These are phyloP conservation scores for Aspergillus affinis DNA, from an alignment of 495 filamentous ascomycete genomes.

Conservation along the genomic window DNA sequence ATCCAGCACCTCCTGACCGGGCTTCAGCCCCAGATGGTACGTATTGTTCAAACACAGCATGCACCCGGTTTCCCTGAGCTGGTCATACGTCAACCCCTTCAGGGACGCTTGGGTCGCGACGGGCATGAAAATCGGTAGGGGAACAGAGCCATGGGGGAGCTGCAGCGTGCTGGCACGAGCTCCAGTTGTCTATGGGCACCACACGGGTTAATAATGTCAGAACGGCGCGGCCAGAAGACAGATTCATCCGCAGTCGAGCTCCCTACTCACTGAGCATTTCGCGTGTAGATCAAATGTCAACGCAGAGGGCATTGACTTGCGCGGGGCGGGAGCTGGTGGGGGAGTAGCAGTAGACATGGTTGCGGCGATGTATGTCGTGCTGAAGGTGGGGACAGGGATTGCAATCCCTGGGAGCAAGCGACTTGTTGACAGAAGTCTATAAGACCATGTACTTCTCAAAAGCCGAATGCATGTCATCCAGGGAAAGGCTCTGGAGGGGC, in stretches of 20 bases:
- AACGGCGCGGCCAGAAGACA: not conserved
- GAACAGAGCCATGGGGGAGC: conserved; percentile 87
- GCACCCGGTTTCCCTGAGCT: conserved; percentile 84
- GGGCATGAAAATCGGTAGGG: conserved; percentile 94
- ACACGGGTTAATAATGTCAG: not conserved
- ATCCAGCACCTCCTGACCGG: conserved; percentile 84
- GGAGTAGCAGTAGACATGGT: conserved; percentile 42
- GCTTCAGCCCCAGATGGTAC: conserved; percentile 93
- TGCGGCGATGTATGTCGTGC: conserved; percentile 19
- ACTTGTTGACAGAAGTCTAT: not conserved
- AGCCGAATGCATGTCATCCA: conserved; percentile 17
- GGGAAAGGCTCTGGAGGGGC: conserved; percentile 4
- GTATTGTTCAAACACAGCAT: conserved; percentile 95
- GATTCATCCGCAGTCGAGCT: not conserved
- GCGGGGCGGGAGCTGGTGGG: conserved; percentile 17
- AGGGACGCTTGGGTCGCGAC: conserved; percentile 97
- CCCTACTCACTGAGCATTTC: conserved; percentile 71
- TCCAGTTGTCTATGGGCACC: conserved; percentile 73
- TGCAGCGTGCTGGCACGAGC: conserved; percentile 87
- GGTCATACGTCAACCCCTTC: conserved; percentile 91
- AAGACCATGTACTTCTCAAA: not conserved
- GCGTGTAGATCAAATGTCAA: conserved; percentile 79
- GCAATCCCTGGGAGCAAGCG: conserved; percentile 2
- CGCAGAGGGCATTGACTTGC: conserved; percentile 64
- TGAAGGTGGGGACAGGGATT: conserved; percentile 4